These are phyloP conservation scores for Scenedesmus sp. DNA, from an alignment of 163 green algal genomes.

Conservation along the genomic window DNA sequence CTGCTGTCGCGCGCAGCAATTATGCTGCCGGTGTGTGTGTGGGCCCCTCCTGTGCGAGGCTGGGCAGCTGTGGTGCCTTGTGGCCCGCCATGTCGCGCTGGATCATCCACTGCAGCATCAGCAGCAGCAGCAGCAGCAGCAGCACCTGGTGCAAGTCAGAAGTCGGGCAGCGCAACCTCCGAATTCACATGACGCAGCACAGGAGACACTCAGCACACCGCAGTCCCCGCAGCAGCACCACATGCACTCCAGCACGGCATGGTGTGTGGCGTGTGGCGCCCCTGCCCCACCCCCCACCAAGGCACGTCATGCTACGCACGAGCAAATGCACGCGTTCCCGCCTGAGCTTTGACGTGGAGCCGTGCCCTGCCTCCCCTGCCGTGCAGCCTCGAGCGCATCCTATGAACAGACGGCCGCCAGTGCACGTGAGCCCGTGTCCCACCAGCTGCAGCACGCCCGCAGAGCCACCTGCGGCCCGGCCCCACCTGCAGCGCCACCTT, in stretches of 20 bases:
- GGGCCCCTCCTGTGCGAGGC: slow-evolving; percentile 46
- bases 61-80: slow-evolving; percentile 14
- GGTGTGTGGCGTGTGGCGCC: too few species aligned
- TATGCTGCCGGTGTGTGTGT: slow-evolving; percentile 22
- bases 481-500: slow-evolving; percentile 59
- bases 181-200: background rate
- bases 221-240: too few species aligned
- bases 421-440: slow-evolving; percentile 12
- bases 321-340: background rate
- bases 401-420: background rate
- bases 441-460: too few species aligned
- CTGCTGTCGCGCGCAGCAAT: background rate
- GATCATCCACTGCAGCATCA: slow-evolving; percentile 66
- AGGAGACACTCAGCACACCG: too few species aligned
- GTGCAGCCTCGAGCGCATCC: background rate
- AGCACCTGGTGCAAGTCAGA: slow-evolving; percentile 82
- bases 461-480: too few species aligned
- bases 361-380: background rate
- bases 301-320: too few species aligned
- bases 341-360: background rate
- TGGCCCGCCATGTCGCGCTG: slow-evolving; percentile 45
- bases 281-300: too few species aligned
- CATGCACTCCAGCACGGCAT: too few species aligned
- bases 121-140: slow-evolving; percentile 92
- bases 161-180: background rate